Percentiles rank a stretch among this genome's conserved stretches.
Conservation (phyloP, 768 basidiomycete genomes). For the Boletus huronensis region DNA sequence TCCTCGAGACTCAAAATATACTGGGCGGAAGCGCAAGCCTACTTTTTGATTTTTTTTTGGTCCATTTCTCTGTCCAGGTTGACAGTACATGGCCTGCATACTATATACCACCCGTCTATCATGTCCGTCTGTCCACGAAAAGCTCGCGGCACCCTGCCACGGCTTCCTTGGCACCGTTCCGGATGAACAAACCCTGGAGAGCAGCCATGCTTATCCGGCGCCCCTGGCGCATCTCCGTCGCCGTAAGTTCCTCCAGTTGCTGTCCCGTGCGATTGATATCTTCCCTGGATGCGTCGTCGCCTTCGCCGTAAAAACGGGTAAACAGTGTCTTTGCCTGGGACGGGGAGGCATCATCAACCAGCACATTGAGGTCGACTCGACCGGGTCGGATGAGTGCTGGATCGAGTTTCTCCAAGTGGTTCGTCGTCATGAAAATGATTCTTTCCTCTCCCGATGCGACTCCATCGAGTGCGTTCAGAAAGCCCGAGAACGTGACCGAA, state of each 20-base stretch:
- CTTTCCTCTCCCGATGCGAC: slow-evolving; percentile 97
- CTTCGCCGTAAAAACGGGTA: slow-evolving; percentile 74
- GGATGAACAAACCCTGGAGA: slow-evolving; percentile 92
- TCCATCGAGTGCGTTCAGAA: slow-evolving; percentile 94
- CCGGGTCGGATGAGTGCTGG: slow-evolving; percentile 95
- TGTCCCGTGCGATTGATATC: slow-evolving; percentile 46
- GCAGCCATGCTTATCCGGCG: slow-evolving; percentile 89
- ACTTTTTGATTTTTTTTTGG: slow-evolving; percentile 53
- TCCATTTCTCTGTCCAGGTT: background rate
- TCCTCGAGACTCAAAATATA: slow-evolving; percentile 83
- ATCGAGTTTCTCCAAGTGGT: slow-evolving; percentile 86
- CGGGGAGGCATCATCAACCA: slow-evolving; percentile 84
- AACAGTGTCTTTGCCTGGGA: slow-evolving; percentile 77
- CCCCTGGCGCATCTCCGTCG: slow-evolving; percentile 48
- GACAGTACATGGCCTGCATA: slow-evolving; percentile 3
- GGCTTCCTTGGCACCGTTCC: slow-evolving; percentile 56
- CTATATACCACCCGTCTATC: slow-evolving; percentile 15
- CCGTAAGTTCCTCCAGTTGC: slow-evolving; percentile 52
- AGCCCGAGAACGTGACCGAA: slow-evolving; percentile 95
- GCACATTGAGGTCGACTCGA: slow-evolving; percentile 81
- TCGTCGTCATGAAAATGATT: slow-evolving; percentile 99
- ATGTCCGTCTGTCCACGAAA: slow-evolving; percentile 31
- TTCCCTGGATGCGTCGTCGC: slow-evolving; percentile 33
- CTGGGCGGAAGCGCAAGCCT: slow-evolving; percentile 82
- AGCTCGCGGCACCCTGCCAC: slow-evolving; percentile 47